Percentiles rank a stretch among this genome's conserved stretches.
Conservation (phyloP, 1,284 basidiomycete genomes). For the Trichosporon coremiiforme region DNA sequence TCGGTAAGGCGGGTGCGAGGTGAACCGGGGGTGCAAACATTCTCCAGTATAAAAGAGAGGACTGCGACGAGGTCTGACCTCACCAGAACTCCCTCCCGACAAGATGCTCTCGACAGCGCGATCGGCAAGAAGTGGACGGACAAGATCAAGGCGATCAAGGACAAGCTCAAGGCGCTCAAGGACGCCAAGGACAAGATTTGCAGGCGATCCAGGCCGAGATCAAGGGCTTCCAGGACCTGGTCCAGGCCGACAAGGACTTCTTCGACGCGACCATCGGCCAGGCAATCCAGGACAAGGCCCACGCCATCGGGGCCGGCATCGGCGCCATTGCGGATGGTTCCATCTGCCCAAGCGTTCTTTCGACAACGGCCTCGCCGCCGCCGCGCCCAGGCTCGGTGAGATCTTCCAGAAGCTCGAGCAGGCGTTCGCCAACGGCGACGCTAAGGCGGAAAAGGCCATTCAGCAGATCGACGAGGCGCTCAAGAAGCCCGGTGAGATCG, state of each 20-base stretch:
- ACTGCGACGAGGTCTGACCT: neutral
- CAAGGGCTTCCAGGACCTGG: neutral
- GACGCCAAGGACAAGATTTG: neutral
- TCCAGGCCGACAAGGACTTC: neutral
- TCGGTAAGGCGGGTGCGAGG: no score
- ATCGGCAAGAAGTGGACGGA: neutral
- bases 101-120: neutral
- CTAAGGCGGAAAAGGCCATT: neutral
- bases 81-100: neutral
- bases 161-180: neutral
- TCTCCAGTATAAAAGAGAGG: neutral
- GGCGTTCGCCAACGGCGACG: neutral
- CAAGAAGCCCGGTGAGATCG: neutral
- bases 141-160: conserved; percentile 10
- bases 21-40: neutral
- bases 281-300: neutral
- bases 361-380: neutral
- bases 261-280: neutral
- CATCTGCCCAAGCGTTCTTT: neutral
- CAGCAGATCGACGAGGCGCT: neutral
- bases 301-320: neutral
- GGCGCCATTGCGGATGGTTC: neutral
- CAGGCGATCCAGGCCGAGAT: conserved; percentile 3
- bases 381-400: neutral
- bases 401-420: neutral